Conservation (phyloP, 2,329 filamentous ascomycete species). For the Colletotrichum sp. region DNA sequence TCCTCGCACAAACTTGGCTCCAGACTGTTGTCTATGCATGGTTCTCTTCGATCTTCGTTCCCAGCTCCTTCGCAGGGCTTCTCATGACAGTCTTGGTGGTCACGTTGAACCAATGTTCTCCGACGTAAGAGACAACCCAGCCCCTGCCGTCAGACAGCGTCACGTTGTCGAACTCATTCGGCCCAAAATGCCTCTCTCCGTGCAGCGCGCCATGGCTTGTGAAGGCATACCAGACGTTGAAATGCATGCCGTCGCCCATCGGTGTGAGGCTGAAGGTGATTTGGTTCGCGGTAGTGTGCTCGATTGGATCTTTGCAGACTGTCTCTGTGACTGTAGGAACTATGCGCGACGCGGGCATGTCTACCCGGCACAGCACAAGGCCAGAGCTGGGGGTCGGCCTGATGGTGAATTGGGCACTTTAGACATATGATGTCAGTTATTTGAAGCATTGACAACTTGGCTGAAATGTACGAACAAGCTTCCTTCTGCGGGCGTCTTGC, state of each 20-base stretch:
- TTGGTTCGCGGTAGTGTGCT: background rate
- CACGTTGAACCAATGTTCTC: background rate
- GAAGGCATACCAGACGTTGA: slow-evolving; percentile 17
- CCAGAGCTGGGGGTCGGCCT: background rate
- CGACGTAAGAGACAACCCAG: background rate
- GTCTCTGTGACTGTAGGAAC: slow-evolving; percentile 6
- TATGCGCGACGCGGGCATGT: background rate
- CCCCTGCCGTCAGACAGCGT: background rate
- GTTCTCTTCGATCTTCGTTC: background rate
- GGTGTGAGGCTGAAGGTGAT: slow-evolving; percentile 14
- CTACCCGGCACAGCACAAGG: slow-evolving; percentile 13
- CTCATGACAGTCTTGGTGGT: background rate
- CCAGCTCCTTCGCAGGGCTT: background rate
- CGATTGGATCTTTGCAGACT: background rate
- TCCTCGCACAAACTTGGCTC: background rate
- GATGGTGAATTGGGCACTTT: background rate
- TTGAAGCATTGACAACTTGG: background rate
- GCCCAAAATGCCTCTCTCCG: background rate
- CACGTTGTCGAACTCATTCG: background rate
- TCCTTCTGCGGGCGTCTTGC: background rate
- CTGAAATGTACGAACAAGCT: background rate
- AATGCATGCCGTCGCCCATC: slow-evolving; percentile 7
- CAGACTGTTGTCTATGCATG: background rate
- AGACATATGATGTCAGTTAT: background rate
- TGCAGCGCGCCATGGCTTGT: slow-evolving; percentile 1